Evolutionary conservation across 345 rosid genomes (phyloP).

Genomic region (Tarenaya hassleriana): DNA sequence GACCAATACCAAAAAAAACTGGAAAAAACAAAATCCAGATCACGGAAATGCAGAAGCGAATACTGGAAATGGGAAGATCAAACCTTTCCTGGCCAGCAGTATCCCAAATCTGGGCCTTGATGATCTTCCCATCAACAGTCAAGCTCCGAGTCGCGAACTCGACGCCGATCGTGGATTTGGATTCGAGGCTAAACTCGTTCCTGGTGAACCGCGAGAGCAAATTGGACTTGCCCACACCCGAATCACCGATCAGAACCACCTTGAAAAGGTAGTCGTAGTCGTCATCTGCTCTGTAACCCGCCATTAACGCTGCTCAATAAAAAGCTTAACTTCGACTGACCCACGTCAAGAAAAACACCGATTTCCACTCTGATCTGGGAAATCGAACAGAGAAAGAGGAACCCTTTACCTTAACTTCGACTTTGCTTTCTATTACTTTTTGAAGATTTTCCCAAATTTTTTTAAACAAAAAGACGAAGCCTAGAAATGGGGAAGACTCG

Average conservation of each 20-base stretch:
- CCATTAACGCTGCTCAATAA: conserved; percentile 37
- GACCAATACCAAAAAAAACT: conserved; percentile 10
- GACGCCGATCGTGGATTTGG: conserved; percentile 88
- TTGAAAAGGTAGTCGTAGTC: conserved; percentile 94
- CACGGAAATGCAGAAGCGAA: conserved; percentile 4
- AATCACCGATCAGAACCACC: conserved; percentile 83
- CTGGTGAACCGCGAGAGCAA: conserved; percentile 87
- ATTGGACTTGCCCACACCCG: conserved; percentile 93
- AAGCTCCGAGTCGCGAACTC: conserved; percentile 97
- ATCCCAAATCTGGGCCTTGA: conserved; percentile 99
- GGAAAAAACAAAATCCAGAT: conserved; percentile 18
- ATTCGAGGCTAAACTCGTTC: conserved; percentile 89
- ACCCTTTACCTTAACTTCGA: not conserved
- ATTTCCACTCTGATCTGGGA: not conserved
- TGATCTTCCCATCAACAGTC: conserved; percentile 69
- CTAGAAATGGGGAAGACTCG: conserved; percentile 24
- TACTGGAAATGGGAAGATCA: not conserved
- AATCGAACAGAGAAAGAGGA: not conserved
- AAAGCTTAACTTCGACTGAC: conserved; percentile 6
- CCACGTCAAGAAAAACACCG: not conserved
- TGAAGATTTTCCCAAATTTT: not conserved
- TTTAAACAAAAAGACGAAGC: conserved; percentile 17
- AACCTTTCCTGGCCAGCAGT: conserved; percentile 96
- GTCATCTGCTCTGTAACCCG: conserved; percentile 88
- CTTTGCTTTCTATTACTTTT: not conserved